A percentile compares a stretch with the other conserved stretches of the same genome.
Evolutionary conservation across 176 grass and related monocot species (phyloP).

Genomic region (Aegilops sharonensis): DNA sequence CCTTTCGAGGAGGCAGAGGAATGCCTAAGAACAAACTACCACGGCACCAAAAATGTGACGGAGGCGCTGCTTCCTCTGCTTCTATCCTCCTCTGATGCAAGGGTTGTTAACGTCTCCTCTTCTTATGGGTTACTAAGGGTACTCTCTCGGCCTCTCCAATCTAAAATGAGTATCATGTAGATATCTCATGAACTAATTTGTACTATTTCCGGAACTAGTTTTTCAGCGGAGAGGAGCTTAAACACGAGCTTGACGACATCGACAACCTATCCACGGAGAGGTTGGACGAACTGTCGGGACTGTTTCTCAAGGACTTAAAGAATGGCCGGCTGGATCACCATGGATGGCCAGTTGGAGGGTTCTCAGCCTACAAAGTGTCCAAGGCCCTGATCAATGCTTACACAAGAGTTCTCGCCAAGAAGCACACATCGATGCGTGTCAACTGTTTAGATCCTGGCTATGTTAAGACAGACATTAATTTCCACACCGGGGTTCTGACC

Average conservation of each 20-base stretch:
- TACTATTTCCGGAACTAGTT: no score
- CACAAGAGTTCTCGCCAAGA: constrained; percentile 51
- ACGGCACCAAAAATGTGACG: constrained; percentile 47
- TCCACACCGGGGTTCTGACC: not conserved
- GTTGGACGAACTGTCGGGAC: no score
- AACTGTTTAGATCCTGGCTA: not conserved
- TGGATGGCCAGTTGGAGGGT: no score
- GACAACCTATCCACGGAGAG: no score
- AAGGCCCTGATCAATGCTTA: constrained; percentile 45
- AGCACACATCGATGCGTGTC: not conserved
- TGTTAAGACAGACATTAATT: constrained; percentile 50
- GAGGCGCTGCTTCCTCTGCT: constrained; percentile 49
- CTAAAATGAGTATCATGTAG: no score
- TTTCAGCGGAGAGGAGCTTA: no score
- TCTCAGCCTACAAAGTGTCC: constrained; percentile 40
- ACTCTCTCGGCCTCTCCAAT: not conserved
- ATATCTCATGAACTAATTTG: no score
- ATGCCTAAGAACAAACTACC: constrained; percentile 60
- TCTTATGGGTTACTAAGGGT: constrained; percentile 37
- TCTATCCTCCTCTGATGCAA: constrained; percentile 35
- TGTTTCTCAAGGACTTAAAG: no score
- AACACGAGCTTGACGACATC: no score
- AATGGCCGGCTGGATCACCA: no score
- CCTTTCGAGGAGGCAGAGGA: constrained; percentile 44
- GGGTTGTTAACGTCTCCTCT: constrained; percentile 58